These are phyloP conservation scores for Westerdykella ornata DNA, from an alignment of 2,329 filamentous ascomycete genomes.

Conservation along the genomic window DNA sequence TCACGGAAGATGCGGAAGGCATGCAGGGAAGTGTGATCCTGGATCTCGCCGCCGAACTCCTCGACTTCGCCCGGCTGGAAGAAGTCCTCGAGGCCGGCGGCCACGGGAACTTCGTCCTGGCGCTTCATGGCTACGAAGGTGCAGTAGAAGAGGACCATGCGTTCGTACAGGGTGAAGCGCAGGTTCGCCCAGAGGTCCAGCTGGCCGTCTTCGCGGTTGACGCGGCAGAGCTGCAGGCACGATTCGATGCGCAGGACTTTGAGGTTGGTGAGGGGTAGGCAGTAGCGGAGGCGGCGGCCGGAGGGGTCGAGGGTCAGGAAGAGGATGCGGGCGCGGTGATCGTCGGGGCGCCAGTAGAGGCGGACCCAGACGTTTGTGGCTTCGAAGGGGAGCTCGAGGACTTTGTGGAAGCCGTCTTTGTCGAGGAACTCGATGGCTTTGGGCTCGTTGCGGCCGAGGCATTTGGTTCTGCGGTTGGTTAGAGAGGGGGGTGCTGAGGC, in stretches of 20 bases:
- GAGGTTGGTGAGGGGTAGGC: constrained; percentile 46
- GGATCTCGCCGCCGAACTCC: constrained; percentile 48
- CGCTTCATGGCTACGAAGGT: constrained; percentile 53
- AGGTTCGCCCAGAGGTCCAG: constrained; percentile 50
- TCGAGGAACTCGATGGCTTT: constrained; percentile 30
- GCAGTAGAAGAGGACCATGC: constrained; percentile 55
- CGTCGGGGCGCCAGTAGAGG: constrained; percentile 47
- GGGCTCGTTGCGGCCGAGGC: constrained; percentile 33
- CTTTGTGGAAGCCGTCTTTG: constrained; percentile 38
- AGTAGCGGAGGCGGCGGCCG: constrained; percentile 41
- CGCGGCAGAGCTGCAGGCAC: constrained; percentile 37
- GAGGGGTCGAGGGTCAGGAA: constrained; percentile 42
- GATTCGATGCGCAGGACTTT: constrained; percentile 39
- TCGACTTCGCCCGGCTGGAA: constrained; percentile 43
- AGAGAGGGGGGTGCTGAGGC: constrained; percentile 1
- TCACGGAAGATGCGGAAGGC: constrained; percentile 52
- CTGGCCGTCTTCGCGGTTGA: constrained; percentile 36
- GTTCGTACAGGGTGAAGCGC: constrained; percentile 50
- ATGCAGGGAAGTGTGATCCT: constrained; percentile 48
- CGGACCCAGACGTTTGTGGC: constrained; percentile 42
- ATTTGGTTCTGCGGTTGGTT: constrained; percentile 21
- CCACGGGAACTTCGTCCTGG: constrained; percentile 44
- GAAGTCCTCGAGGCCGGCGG: constrained; percentile 42
- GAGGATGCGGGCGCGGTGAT: constrained; percentile 50
- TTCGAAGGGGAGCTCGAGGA: constrained; percentile 43